Evolutionary conservation across 1,284 basidiomycete species (phyloP).

Genomic region (Erythrobasidium hasegawianum): DNA sequence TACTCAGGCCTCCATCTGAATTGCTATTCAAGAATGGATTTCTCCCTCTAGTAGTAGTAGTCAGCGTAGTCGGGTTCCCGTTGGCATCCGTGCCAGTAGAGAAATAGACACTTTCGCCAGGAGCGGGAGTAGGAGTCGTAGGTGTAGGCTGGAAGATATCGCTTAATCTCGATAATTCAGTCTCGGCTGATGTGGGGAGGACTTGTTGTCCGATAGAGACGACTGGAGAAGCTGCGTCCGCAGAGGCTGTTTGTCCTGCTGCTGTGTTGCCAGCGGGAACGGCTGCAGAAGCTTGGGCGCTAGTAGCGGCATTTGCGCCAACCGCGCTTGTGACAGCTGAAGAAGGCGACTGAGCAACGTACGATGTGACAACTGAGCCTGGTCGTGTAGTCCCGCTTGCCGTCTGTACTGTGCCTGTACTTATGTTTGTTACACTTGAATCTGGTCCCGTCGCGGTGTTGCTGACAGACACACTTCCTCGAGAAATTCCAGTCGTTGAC

Average conservation of each 20-base stretch:
- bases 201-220: too few species aligned
- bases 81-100: conserved; percentile 1
- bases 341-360: too few species aligned
- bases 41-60: neutral
- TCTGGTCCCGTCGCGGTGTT: too few species aligned
- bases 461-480: too few species aligned
- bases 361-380: too few species aligned
- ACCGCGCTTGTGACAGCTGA: too few species aligned
- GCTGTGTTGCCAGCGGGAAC: neutral
- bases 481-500: too few species aligned
- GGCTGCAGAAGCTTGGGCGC: neutral
- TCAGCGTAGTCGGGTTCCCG: neutral
- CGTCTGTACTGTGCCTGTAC: too few species aligned
- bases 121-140: neutral
- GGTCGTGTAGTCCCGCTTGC: too few species aligned
- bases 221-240: neutral
- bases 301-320: neutral
- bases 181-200: too few species aligned
- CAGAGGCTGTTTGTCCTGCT: conserved; percentile 1
- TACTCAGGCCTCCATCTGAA: neutral
- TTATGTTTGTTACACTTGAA: too few species aligned
- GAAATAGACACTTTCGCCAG: neutral
- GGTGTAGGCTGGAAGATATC: neutral
- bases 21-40: conserved; percentile 25
- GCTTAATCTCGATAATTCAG: neutral